A percentile compares a stretch with the other conserved stretches of the same genome.
These are phyloP conservation scores for Kwoniella heveanensis DNA, from an alignment of 768 basidiomycete genomes.

Conservation along the genomic window DNA sequence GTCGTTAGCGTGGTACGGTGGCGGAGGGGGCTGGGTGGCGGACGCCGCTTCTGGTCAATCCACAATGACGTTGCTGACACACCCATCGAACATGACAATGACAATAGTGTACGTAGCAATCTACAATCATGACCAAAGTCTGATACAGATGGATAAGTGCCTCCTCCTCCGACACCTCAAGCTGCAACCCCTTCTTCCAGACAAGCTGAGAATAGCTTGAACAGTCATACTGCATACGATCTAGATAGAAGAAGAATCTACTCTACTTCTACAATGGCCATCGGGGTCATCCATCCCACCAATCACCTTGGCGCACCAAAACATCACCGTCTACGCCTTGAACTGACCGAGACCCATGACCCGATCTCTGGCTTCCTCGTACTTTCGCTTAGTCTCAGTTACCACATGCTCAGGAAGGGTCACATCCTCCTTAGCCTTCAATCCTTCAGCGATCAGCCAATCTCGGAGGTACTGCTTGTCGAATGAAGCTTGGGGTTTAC, in stretches of 20 bases:
- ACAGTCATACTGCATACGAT: constrained; percentile 7
- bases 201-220: too few relatives aligned
- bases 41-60: not conserved
- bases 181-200: too few relatives aligned
- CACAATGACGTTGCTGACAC: not conserved
- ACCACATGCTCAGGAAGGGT: constrained; percentile 74
- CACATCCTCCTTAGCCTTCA: constrained; percentile 70
- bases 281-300: too few relatives aligned
- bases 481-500: constrained; percentile 80
- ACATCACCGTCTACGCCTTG: not conserved
- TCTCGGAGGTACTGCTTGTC: constrained; percentile 97
- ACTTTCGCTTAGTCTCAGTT: constrained; percentile 72
- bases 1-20: not conserved
- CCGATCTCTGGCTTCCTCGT: constrained; percentile 67
- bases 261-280: constrained; percentile 15
- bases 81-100: too few relatives aligned
- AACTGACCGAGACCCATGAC: constrained; percentile 56
- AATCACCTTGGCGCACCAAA: too few relatives aligned
- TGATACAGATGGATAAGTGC: too few relatives aligned
- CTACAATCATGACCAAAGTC: too few relatives aligned
- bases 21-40: not conserved
- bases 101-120: too few relatives aligned
- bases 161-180: too few relatives aligned
- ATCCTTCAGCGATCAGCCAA: constrained; percentile 77
- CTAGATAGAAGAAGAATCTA: constrained; percentile 1